These are phyloP conservation scores for Cadophora luteo-olivacea DNA, from an alignment of 2,329 filamentous ascomycete species.

Conservation along the genomic window DNA sequence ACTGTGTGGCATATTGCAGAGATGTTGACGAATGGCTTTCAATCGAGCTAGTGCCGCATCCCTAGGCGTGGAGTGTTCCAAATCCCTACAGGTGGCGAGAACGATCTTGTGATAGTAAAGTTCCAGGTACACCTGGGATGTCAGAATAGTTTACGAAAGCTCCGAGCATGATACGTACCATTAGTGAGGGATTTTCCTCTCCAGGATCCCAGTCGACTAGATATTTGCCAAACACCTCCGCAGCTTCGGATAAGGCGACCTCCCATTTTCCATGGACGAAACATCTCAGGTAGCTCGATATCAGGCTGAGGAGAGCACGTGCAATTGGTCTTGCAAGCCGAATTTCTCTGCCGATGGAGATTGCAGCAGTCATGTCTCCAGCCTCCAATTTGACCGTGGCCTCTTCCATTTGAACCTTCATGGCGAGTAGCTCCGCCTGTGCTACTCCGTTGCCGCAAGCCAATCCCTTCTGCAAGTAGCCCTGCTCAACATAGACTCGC, in stretches of 20 bases:
- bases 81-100: background rate
- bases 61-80: background rate
- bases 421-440: background rate
- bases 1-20: background rate
- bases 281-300: conserved; percentile 7
- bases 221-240: background rate
- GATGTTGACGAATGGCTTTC: background rate
- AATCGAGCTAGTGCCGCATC: background rate
- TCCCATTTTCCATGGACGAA: conserved; percentile 6
- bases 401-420: background rate
- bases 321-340: background rate
- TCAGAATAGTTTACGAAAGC: background rate
- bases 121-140: background rate
- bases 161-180: background rate
- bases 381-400: background rate
- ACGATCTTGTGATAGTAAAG: conserved; percentile 12
- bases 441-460: background rate
- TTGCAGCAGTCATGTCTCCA: background rate
- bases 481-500: background rate
- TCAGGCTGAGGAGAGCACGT: background rate
- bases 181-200: background rate
- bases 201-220: background rate
- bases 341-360: background rate
- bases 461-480: background rate
- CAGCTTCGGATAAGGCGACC: conserved; percentile 1